These are phyloP conservation scores for Phytophthora fragariae DNA, from an alignment of 352 stramenopile genomes.

Conservation along the genomic window DNA sequence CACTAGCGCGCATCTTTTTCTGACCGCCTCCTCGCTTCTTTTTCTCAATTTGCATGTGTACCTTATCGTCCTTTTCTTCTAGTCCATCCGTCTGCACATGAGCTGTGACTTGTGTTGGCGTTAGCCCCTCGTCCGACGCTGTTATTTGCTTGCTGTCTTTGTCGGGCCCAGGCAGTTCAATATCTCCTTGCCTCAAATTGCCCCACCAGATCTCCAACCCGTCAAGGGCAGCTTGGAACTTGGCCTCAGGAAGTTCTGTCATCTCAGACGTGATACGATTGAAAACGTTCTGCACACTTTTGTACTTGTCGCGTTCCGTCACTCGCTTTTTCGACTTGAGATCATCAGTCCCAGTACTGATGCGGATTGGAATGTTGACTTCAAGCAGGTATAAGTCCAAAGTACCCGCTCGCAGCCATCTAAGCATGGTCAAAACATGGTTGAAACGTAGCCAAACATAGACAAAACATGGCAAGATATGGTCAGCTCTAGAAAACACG, in stretches of 20 bases:
- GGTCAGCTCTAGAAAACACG: too few species aligned
- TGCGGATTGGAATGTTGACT: constrained; percentile 1
- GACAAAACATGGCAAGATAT: background rate
- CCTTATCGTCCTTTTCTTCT: too few species aligned
- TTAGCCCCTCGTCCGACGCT: too few species aligned
- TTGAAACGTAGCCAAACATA: constrained; percentile 1
- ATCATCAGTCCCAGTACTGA: background rate
- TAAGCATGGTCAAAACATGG: background rate
- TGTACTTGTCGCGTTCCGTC: constrained; percentile 10
- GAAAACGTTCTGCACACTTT: constrained; percentile 9
- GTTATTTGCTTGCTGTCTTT: too few species aligned
- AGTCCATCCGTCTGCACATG: too few species aligned
- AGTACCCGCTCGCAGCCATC: background rate
- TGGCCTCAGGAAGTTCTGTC: background rate
- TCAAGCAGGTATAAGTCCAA: background rate
- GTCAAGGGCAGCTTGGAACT: constrained; percentile 2
- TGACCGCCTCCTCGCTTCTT: too few species aligned
- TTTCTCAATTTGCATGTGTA: too few species aligned
- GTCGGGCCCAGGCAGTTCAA: too few species aligned
- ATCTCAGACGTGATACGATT: constrained; percentile 1
- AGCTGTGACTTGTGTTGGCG: too few species aligned
- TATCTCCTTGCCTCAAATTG: too few species aligned
- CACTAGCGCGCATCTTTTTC: too few species aligned
- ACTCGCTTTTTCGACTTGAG: background rate
- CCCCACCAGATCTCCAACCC: background rate